Evolutionary conservation across 257 asterid species (phyloP).

Genomic region (Gentiana straminea): DNA sequence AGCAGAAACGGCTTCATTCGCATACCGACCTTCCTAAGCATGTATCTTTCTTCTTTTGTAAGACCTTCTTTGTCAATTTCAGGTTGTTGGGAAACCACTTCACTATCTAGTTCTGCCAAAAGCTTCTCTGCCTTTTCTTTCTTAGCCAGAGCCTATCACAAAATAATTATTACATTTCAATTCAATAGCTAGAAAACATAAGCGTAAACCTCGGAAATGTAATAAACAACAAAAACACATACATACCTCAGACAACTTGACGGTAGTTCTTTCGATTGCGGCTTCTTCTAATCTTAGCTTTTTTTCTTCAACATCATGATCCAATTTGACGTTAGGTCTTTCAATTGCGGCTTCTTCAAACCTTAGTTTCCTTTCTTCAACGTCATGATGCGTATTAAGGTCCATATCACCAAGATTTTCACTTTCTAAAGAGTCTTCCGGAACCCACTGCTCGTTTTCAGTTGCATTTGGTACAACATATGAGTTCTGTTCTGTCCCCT

Average conservation of each 20-base stretch:
- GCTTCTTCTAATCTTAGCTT: slow-evolving; percentile 28
- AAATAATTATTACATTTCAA: slow-evolving; percentile 13
- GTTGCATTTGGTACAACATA: slow-evolving; percentile 9
- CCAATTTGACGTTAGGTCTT: slow-evolving; percentile 33
- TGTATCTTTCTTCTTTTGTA: slow-evolving; percentile 89
- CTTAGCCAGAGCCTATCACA: slow-evolving; percentile 68
- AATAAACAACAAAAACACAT: slow-evolving; percentile 8
- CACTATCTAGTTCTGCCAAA: slow-evolving; percentile 51
- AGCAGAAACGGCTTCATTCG: slow-evolving; percentile 83
- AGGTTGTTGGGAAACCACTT: slow-evolving; percentile 42
- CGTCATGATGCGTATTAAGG: background rate
- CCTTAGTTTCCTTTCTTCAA: slow-evolving; percentile 29
- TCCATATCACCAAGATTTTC: slow-evolving; percentile 20
- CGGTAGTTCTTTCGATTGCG: slow-evolving; percentile 40
- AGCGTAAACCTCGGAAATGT: slow-evolving; percentile 9
- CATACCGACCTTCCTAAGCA: slow-evolving; percentile 94
- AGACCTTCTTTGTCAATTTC: slow-evolving; percentile 86
- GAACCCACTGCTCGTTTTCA: slow-evolving; percentile 13
- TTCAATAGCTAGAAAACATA: slow-evolving; percentile 10
- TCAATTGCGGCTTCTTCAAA: slow-evolving; percentile 31
- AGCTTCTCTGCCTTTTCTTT: slow-evolving; percentile 72
- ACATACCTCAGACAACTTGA: slow-evolving; percentile 61
- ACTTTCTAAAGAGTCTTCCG: slow-evolving; percentile 23
- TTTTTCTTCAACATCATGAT: slow-evolving; percentile 25
- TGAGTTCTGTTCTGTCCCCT: slow-evolving; percentile 13